phyloP scores from a whole-genome alignment of 1,139 yeast species.

The Saccharomyces hybrid region DNA sequence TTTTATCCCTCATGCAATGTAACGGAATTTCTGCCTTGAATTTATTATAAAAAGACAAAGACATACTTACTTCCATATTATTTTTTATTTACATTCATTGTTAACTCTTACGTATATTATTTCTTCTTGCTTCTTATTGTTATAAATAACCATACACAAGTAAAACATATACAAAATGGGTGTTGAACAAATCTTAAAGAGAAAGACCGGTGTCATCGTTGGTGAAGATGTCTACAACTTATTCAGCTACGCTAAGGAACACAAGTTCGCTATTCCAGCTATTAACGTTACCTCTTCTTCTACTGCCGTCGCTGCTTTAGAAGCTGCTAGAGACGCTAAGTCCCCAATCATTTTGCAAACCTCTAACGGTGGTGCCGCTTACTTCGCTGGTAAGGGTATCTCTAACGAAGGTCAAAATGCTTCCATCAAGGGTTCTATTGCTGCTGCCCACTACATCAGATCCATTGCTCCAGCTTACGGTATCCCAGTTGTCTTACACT shows the following conservation, averaged over 20 bases:
- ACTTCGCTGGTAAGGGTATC: constrained; percentile 99
- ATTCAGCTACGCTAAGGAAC: constrained; percentile 87
- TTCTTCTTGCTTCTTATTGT: not conserved
- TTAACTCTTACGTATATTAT: not conserved
- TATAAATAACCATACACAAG: not conserved
- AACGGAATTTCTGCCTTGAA: not conserved
- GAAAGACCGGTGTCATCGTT: constrained; percentile 96
- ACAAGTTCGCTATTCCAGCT: constrained; percentile 96
- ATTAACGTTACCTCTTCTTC: constrained; percentile 97
- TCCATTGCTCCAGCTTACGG: constrained; percentile 94
- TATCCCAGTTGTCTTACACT: constrained; percentile 92
- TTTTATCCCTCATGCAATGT: not conserved
- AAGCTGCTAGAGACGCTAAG: constrained; percentile 94
- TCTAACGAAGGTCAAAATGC: constrained; percentile 89
- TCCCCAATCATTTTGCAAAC: constrained; percentile 95
- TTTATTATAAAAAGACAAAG: constrained; percentile 1
- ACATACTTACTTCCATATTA: not conserved
- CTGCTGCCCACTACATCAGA: constrained; percentile 98
- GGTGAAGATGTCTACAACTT: constrained; percentile 94
- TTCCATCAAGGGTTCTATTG: constrained; percentile 88
- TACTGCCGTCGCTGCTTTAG: constrained; percentile 92
- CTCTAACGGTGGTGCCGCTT: constrained; percentile 99
- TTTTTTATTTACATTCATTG: not conserved
- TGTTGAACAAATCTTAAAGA: constrained; percentile 62
- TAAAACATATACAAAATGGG: constrained; percentile 33